Conservation (phyloP, 1,284 basidiomycete genomes). For the Chiua sp. region DNA sequence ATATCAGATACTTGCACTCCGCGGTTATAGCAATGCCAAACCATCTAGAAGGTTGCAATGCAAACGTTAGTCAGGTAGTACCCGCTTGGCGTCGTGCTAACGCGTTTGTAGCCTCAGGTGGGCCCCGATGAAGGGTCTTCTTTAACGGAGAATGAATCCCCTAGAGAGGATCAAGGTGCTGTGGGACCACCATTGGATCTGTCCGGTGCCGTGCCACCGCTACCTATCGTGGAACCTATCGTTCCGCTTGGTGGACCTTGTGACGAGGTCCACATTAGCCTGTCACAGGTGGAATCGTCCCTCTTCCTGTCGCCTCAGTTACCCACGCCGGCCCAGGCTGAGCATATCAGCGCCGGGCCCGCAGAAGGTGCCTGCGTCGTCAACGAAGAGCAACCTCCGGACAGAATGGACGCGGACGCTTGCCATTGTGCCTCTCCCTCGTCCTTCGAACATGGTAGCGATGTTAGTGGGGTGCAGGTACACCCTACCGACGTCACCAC, state of each 20-base stretch:
- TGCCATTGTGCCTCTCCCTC: constrained; percentile 24
- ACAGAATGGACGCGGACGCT: not conserved
- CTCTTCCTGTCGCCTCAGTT: constrained; percentile 2
- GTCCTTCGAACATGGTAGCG: constrained; percentile 36
- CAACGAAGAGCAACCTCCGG: not conserved
- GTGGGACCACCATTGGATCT: not conserved
- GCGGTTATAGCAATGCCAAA: constrained; percentile 12
- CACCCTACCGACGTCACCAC: constrained; percentile 1
- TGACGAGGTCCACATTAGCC: not conserved
- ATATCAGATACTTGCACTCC: constrained; percentile 26
- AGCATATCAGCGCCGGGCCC: not conserved
- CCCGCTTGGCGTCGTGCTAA: constrained; percentile 10
- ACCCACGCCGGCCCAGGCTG: not conserved
- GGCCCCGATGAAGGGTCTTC: not conserved
- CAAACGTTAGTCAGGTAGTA: constrained; percentile 9
- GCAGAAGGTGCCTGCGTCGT: not conserved
- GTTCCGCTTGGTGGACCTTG: not conserved
- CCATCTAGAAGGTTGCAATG: not conserved
- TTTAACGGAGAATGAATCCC: not conserved
- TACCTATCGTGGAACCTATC: not conserved
- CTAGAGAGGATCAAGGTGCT: not conserved
- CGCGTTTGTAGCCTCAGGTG: constrained; percentile 6
- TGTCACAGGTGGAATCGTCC: constrained; percentile 2
- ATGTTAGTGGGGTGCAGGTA: constrained; percentile 6
- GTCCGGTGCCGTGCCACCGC: not conserved